Evolutionary conservation across 2,329 filamentous ascomycete genomes (phyloP).

Genomic region (Parastagonospora nodorum): DNA sequence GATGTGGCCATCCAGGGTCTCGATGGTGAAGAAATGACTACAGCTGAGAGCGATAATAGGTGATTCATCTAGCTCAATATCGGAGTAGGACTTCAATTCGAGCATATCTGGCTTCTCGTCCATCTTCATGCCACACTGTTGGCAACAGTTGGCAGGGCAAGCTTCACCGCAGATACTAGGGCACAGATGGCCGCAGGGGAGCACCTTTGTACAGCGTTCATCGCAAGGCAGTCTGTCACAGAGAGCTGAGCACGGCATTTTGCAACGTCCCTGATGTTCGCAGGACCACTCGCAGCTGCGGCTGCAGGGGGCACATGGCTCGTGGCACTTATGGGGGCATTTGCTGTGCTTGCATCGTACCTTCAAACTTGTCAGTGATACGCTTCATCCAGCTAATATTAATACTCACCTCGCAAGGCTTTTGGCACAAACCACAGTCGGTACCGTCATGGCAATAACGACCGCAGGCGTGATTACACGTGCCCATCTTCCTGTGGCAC

Average conservation of each 20-base stretch:
- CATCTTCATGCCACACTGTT: conserved; percentile 23
- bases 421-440: conserved; percentile 29
- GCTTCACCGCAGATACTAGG: conserved; percentile 38
- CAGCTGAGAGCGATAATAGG: conserved; percentile 35
- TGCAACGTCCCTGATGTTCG: conserved; percentile 39
- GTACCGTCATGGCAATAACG: conserved; percentile 31
- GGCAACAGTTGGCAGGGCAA: conserved; percentile 30
- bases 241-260: conserved; percentile 43
- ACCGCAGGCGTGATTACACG: conserved; percentile 37
- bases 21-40: conserved; percentile 39
- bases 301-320: conserved; percentile 42
- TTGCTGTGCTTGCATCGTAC: conserved; percentile 34
- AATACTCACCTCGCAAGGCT: conserved; percentile 27
- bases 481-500: conserved; percentile 33
- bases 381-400: not conserved
- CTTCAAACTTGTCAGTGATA: conserved; percentile 7
- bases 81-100: conserved; percentile 25
- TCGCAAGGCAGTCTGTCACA: conserved; percentile 40
- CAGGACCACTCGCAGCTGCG: conserved; percentile 43
- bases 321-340: conserved; percentile 33
- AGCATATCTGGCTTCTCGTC: conserved; percentile 32
- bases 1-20: conserved; percentile 37
- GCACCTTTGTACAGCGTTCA: conserved; percentile 28
- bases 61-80: conserved; percentile 34
- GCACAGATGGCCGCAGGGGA: conserved; percentile 40